These are phyloP conservation scores for Penicillium sp. DNA, from an alignment of 2,329 filamentous ascomycete species.

Conservation along the genomic window DNA sequence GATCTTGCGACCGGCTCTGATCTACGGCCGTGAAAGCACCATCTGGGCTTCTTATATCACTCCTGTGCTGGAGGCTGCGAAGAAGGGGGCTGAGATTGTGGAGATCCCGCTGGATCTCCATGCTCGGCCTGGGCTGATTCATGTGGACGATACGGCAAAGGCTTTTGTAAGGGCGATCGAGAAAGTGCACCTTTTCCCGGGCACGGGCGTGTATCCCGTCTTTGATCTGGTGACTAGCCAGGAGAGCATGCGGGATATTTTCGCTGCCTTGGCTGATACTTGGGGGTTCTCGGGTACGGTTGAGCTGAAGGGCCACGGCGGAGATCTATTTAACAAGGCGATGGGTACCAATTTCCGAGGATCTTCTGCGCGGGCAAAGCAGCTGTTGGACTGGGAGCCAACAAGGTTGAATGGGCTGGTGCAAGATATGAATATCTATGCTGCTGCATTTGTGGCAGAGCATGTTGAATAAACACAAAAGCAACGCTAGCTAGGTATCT, in stretches of 20 bases:
- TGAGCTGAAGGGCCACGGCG: conserved; percentile 4
- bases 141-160: conserved; percentile 10
- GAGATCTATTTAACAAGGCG: conserved; percentile 1
- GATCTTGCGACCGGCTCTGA: conserved; percentile 5
- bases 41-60: conserved; percentile 7
- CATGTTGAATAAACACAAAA: background rate
- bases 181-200: conserved; percentile 7
- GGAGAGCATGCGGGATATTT: conserved; percentile 13
- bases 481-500: background rate
- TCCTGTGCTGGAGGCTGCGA: conserved; percentile 5
- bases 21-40: conserved; percentile 8
- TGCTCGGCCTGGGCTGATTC: conserved; percentile 6
- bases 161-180: conserved; percentile 6
- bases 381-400: conserved; percentile 9
- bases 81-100: background rate
- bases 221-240: conserved; percentile 14
- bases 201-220: conserved; percentile 7
- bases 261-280: conserved; percentile 2
- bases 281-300: conserved; percentile 3
- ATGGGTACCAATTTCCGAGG: conserved; percentile 4
- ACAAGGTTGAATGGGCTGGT: conserved; percentile 2
- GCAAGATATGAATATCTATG: conserved; percentile 10
- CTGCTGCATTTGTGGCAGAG: conserved; percentile 4
- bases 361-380: conserved; percentile 9
- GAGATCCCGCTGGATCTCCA: conserved; percentile 3